A percentile compares a stretch with the other conserved stretches of the same genome.
Evolutionary conservation across 2,329 filamentous ascomycete species (phyloP).

Genomic region (Geoglossum cookeanum): DNA sequence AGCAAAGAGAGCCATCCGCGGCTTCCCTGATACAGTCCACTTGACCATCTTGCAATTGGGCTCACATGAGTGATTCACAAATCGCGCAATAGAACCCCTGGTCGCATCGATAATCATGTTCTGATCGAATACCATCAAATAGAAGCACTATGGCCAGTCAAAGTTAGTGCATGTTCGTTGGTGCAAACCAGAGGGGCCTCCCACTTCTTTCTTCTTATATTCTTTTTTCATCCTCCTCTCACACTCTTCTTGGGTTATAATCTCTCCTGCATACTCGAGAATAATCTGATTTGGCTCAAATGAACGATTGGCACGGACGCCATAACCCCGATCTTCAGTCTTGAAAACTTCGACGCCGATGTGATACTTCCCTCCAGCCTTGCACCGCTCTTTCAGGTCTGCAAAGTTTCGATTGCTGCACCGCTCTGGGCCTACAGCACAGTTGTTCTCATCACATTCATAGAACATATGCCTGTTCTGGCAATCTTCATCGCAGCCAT

Average conservation of each 20-base stretch:
- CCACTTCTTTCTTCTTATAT: conserved; percentile 84
- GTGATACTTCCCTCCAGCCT: conserved; percentile 67
- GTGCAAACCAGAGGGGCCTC: conserved; percentile 13
- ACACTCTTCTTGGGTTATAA: conserved; percentile 87
- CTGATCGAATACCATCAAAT: conserved; percentile 95
- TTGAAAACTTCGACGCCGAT: conserved; percentile 92
- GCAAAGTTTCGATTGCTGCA: conserved; percentile 85
- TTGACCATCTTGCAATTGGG: conserved; percentile 98
- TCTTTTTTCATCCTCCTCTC: conserved; percentile 82
- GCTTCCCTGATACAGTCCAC: conserved; percentile 85
- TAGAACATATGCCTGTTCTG: conserved; percentile 95
- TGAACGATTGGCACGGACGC: conserved; percentile 73
- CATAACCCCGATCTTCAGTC: conserved; percentile 72
- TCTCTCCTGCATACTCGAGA: conserved; percentile 94
- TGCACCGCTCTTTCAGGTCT: conserved; percentile 53
- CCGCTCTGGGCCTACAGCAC: conserved; percentile 49
- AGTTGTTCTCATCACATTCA: conserved; percentile 84
- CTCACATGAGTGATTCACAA: conserved; percentile 93
- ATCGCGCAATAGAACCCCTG: conserved; percentile 84
- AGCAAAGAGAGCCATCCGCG: conserved; percentile 91
- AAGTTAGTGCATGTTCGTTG: conserved; percentile 5
- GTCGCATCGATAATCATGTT: conserved; percentile 98
- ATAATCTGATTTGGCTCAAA: conserved; percentile 89
- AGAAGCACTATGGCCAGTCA: conserved; percentile 54
- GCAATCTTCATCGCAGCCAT: conserved; percentile 74